These are phyloP conservation scores for Vigna reflexopilosa DNA, from an alignment of 306 rosid species.

Conservation along the genomic window DNA sequence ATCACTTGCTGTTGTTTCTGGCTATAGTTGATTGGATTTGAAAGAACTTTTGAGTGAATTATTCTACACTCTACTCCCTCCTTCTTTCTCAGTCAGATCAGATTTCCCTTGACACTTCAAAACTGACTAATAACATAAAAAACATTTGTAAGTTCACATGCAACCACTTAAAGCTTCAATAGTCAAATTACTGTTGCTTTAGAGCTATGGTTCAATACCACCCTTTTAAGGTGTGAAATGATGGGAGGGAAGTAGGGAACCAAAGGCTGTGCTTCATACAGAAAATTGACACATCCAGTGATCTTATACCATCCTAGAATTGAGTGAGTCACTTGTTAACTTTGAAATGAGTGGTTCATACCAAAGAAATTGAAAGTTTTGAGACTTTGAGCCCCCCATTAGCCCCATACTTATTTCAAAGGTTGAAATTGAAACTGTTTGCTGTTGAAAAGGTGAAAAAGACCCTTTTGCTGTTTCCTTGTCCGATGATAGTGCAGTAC, in stretches of 20 bases:
- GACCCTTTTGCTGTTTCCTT: constrained; percentile 16
- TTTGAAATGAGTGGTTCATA: constrained; percentile 7
- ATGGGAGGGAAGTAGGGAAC: background rate
- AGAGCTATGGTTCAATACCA: constrained; percentile 12
- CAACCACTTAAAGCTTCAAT: constrained; percentile 11
- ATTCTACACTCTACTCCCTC: constrained; percentile 12
- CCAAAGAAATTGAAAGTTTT: background rate
- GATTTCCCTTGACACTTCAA: constrained; percentile 17
- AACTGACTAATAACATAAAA: background rate
- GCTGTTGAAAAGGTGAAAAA: constrained; percentile 4
- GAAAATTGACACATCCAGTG: constrained; percentile 12
- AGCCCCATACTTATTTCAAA: background rate
- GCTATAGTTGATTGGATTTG: background rate
- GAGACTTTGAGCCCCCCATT: background rate
- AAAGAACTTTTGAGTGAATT: background rate
- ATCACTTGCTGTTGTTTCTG: background rate
- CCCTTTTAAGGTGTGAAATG: background rate
- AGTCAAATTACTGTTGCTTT: constrained; percentile 15
- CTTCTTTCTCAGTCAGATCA: background rate
- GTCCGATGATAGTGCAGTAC: constrained; percentile 39
- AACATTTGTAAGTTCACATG: background rate
- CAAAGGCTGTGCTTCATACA: background rate
- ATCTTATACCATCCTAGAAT: background rate
- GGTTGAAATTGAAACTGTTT: background rate
- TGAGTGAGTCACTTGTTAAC: background rate